A percentile compares a stretch with the other conserved stretches of the same genome.
phyloP scores from a whole-genome alignment of 2,329 filamentous ascomycete species.

The Penicillium occitanis region DNA sequence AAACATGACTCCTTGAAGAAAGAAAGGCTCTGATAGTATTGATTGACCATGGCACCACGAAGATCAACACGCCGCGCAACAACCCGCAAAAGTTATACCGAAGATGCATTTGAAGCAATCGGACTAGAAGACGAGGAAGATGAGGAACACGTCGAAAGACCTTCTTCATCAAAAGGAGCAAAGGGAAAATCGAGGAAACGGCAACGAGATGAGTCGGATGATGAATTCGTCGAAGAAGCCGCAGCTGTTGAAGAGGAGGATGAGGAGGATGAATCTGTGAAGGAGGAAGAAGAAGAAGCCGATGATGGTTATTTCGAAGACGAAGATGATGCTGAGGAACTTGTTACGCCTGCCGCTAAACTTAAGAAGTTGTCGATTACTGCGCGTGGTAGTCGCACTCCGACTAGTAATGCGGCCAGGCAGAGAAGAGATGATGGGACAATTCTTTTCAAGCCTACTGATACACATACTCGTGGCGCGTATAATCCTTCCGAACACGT shows the following conservation, averaged over 20 bases:
- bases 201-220: conserved; percentile 24
- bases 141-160: conserved; percentile 35
- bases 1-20: too few species aligned
- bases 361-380: not conserved
- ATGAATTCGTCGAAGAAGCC: conserved; percentile 23
- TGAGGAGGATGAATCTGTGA: conserved; percentile 20
- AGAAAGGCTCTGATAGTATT: too few species aligned
- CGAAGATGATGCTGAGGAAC: not conserved
- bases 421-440: conserved; percentile 26
- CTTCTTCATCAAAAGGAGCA: conserved; percentile 22
- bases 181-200: conserved; percentile 22
- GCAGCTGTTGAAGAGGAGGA: conserved; percentile 19
- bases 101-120: conserved; percentile 37
- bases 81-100: conserved; percentile 34
- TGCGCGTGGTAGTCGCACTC: not conserved
- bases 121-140: conserved; percentile 33
- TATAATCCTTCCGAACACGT: conserved; percentile 37
- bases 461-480: conserved; percentile 40
- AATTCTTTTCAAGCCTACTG: conserved; percentile 25
- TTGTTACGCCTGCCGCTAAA: not conserved
- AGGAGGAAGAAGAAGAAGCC: conserved; percentile 19
- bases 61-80: conserved; percentile 38
- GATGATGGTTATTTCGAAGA: not conserved
- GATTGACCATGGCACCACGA: conserved; percentile 26
- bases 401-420: conserved; percentile 9